phyloP scores from a whole-genome alignment of 208 protist species.

The Acanthamoeba castellanii region DNA sequence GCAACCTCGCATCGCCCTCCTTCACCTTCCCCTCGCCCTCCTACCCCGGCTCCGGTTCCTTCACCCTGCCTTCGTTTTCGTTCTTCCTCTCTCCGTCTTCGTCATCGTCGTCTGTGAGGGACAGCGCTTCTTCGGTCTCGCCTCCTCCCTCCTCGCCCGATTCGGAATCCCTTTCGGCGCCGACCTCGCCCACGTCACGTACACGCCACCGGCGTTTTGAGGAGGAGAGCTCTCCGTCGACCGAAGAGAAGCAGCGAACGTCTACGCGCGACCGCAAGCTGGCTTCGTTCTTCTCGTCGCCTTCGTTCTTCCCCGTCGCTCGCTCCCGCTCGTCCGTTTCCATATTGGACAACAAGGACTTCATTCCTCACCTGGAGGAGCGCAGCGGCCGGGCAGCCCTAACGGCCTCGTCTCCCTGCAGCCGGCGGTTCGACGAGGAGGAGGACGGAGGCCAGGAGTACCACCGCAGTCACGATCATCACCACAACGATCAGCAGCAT shows the following conservation, averaged over 20 bases:
- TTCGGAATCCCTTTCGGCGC: neutral
- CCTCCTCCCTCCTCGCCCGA: neutral
- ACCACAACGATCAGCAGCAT: neutral
- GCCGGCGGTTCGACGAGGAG: neutral
- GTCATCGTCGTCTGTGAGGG: neutral
- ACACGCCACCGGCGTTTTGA: neutral
- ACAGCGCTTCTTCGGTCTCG: neutral
- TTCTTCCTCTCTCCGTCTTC: conserved; percentile 5
- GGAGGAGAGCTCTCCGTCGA: neutral
- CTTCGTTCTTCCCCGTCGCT: conserved; percentile 15
- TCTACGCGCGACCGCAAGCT: conserved; percentile 31
- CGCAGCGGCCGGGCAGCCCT: neutral
- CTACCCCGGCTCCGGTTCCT: neutral
- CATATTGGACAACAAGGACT: conserved; percentile 57
- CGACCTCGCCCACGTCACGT: conserved; percentile 13
- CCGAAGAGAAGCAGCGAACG: conserved; percentile 32
- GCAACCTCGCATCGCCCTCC: conserved; percentile 1
- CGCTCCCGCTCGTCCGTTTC: conserved; percentile 20
- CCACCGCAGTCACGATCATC: neutral
- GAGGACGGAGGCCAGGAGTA: neutral
- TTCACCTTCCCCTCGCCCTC: conserved; percentile 32
- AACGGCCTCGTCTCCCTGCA: neutral
- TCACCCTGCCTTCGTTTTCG: conserved; percentile 5
- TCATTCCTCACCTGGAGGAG: neutral
- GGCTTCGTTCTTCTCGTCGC: conserved; percentile 48